Percentiles rank a stretch among this genome's conserved stretches.
These are phyloP conservation scores for Starmera amethionina DNA, from an alignment of 805 yeast genomes.

Conservation along the genomic window DNA sequence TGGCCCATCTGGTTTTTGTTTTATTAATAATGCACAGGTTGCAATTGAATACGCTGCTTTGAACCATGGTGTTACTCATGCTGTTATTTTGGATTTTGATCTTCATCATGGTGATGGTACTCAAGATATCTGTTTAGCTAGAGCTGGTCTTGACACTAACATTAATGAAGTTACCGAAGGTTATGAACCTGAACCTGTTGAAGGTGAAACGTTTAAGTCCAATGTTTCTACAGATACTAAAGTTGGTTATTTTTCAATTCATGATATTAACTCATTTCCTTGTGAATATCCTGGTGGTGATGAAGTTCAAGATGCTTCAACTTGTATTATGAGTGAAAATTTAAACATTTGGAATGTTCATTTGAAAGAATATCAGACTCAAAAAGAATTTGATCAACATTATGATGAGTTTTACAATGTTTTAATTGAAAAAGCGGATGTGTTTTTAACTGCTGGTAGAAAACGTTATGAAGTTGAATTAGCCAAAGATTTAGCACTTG, in stretches of 20 bases:
- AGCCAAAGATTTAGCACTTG: conserved; percentile 1
- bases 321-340: conserved; percentile 70
- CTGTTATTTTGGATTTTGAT: conserved; percentile 74
- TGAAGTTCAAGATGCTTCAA: conserved; percentile 64
- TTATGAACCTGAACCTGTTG: conserved; percentile 15
- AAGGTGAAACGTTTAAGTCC: conserved; percentile 37
- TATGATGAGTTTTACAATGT: conserved; percentile 54
- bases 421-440: conserved; percentile 55
- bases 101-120: conserved; percentile 87
- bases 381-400: conserved; percentile 53
- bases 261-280: conserved; percentile 81
- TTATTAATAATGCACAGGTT: conserved; percentile 73
- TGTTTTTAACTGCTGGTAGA: conserved; percentile 44
- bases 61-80: conserved; percentile 60
- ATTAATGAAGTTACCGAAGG: conserved; percentile 26
- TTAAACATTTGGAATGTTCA: conserved; percentile 80
- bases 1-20: conserved; percentile 78
- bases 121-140: conserved; percentile 77
- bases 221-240: conserved; percentile 35
- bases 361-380: conserved; percentile 51
- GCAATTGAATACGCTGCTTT: conserved; percentile 69
- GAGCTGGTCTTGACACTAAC: conserved; percentile 52
- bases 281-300: conserved; percentile 73
- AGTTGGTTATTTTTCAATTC: conserved; percentile 76
- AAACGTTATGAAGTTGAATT: conserved; percentile 30